Evolutionary conservation across 2,329 filamentous ascomycete species (phyloP).

Genomic region (Aspergillus uvarum): DNA sequence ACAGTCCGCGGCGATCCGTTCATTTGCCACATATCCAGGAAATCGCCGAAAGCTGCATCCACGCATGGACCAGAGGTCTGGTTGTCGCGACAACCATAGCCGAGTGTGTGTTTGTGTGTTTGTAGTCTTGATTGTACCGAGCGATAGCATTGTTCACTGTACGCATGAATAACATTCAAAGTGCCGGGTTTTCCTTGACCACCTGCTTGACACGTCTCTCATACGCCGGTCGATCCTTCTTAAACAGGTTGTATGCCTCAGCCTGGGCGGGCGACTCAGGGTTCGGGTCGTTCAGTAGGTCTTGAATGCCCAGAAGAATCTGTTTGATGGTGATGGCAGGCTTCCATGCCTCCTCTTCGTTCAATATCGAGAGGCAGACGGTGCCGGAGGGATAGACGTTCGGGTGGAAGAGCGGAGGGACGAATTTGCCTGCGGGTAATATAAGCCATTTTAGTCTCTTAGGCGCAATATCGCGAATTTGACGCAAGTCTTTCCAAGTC

Average conservation of each 20-base stretch:
- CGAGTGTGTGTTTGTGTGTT: neutral
- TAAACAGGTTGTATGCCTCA: conserved; percentile 95
- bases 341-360: conserved; percentile 98
- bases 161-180: conserved; percentile 45
- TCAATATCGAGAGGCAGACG: conserved; percentile 93
- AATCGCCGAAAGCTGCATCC: neutral
- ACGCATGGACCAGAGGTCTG: neutral
- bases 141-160: neutral
- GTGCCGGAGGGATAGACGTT: conserved; percentile 99
- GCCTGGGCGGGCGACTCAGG: conserved; percentile 95
- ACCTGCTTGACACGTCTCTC: conserved; percentile 83
- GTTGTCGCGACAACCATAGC: neutral
- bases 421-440: conserved; percentile 75
- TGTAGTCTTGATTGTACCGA: neutral
- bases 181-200: conserved; percentile 84
- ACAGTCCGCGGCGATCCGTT: neutral
- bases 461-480: neutral
- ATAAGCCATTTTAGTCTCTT: neutral
- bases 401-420: conserved; percentile 92
- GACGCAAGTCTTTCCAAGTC: neutral
- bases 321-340: conserved; percentile 98
- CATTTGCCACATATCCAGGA: neutral
- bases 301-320: conserved; percentile 93
- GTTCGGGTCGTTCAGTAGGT: conserved; percentile 92
- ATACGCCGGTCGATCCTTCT: conserved; percentile 83